A percentile compares a stretch with the other conserved stretches of the same genome.
These are phyloP conservation scores for Inosperma sp. DNA, from an alignment of 768 basidiomycete genomes.

Conservation along the genomic window DNA sequence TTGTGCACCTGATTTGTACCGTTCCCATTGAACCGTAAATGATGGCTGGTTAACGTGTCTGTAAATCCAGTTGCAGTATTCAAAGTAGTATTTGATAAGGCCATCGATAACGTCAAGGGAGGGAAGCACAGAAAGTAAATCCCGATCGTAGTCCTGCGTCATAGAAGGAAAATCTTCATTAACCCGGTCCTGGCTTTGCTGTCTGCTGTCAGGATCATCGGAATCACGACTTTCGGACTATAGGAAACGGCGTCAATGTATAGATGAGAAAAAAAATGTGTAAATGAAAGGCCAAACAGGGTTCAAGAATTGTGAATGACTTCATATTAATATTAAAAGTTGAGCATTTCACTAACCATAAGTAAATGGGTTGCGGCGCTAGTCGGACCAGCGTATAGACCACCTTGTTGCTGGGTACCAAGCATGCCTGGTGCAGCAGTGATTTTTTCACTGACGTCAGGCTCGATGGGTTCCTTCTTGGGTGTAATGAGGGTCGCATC, in stretches of 20 bases:
- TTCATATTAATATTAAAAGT: too few species aligned
- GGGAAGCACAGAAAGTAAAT: constrained; percentile 65
- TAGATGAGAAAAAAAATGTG: constrained; percentile 12
- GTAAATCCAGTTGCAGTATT: constrained; percentile 86
- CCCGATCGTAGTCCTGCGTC: constrained; percentile 62
- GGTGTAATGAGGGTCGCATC: constrained; percentile 38
- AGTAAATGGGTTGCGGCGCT: constrained; percentile 67
- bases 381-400: constrained; percentile 76
- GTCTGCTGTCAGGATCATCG: constrained; percentile 51
- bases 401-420: constrained; percentile 59
- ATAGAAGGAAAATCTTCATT: constrained; percentile 41
- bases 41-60: constrained; percentile 65
- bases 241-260: constrained; percentile 13
- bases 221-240: constrained; percentile 46
- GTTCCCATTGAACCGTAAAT: constrained; percentile 64
- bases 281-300: too few species aligned
- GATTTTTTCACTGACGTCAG: constrained; percentile 43
- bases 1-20: constrained; percentile 62
- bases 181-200: constrained; percentile 46
- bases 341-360: constrained; percentile 53
- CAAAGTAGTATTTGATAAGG: constrained; percentile 73
- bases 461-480: constrained; percentile 52
- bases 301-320: too few species aligned
- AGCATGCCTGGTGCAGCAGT: constrained; percentile 58
- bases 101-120: constrained; percentile 64